Evolutionary conservation across 768 basidiomycete genomes (phyloP).

Genomic region (Boletus rubescentipes): DNA sequence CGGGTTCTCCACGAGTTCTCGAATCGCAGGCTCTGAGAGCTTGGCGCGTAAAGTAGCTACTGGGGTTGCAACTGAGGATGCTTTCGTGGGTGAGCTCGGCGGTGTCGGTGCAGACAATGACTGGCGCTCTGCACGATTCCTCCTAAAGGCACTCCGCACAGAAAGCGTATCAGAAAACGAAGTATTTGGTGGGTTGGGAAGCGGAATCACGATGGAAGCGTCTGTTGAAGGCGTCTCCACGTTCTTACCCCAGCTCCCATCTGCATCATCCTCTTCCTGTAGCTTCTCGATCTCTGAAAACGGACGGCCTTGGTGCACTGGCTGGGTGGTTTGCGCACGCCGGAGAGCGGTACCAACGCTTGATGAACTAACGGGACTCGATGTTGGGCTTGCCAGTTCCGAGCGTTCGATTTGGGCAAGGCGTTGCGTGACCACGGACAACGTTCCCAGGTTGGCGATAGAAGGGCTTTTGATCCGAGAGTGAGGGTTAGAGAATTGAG

Average conservation of each 20-base stretch:
- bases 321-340: constrained; percentile 21
- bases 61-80: not conserved
- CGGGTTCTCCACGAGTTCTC: constrained; percentile 18
- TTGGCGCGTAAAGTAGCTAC: constrained; percentile 9
- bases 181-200: constrained; percentile 15
- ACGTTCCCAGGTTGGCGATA: constrained; percentile 55
- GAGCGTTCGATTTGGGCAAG: constrained; percentile 56
- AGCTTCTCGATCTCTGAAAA: constrained; percentile 29
- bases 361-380: constrained; percentile 21
- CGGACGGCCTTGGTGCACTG: constrained; percentile 10
- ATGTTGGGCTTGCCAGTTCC: constrained; percentile 16
- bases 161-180: constrained; percentile 12
- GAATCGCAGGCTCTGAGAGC: constrained; percentile 22
- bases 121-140: not conserved
- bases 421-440: constrained; percentile 67
- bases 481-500: constrained; percentile 24
- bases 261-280: constrained; percentile 5
- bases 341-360: constrained; percentile 24
- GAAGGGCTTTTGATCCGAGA: constrained; percentile 52
- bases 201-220: constrained; percentile 25
- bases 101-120: constrained; percentile 4
- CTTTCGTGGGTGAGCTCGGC: constrained; percentile 12
- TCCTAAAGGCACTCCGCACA: constrained; percentile 25
- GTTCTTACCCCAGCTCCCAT: not conserved
- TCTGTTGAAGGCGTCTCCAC: constrained; percentile 21